Evolutionary conservation across 768 basidiomycete genomes (phyloP).

Genomic region (Solioccasus polychromus): DNA sequence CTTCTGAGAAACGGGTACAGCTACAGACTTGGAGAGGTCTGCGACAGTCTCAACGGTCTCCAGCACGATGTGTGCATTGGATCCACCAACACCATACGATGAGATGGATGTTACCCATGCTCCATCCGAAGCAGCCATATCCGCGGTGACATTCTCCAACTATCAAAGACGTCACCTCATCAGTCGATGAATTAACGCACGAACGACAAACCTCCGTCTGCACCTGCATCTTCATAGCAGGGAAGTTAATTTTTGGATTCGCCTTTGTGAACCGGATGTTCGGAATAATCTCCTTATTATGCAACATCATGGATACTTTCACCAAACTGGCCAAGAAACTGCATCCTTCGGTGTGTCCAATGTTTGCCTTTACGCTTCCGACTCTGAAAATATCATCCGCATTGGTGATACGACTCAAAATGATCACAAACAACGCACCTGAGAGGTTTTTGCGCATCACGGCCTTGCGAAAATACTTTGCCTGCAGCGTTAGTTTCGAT

Average conservation of each 20-base stretch:
- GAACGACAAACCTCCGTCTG: conserved; percentile 20
- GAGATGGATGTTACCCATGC: conserved; percentile 32
- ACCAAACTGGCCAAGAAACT: conserved; percentile 34
- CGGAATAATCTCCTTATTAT: conserved; percentile 28
- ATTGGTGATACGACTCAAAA: neutral
- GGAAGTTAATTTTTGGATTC: conserved; percentile 26
- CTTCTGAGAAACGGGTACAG: neutral
- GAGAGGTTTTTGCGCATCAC: conserved; percentile 16
- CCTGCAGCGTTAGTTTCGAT: conserved; percentile 51
- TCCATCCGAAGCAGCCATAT: conserved; percentile 28
- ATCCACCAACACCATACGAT: conserved; percentile 34
- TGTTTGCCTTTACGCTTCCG: conserved; percentile 26
- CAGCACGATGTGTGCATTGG: conserved; percentile 33
- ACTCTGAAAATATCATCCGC: conserved; percentile 11
- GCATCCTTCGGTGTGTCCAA: conserved; percentile 29
- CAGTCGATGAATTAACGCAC: neutral
- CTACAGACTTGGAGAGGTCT: conserved; percentile 9
- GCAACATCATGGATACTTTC: conserved; percentile 33
- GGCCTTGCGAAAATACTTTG: conserved; percentile 27
- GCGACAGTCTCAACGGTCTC: conserved; percentile 22
- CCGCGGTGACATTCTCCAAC: conserved; percentile 25
- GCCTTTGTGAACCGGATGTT: conserved; percentile 29
- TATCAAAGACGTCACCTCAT: neutral
- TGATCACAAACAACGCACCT: too few relatives aligned
- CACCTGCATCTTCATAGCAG: conserved; percentile 23